Percentiles rank a stretch among this genome's conserved stretches.
phyloP scores from a whole-genome alignment of 2,329 filamentous ascomycete species.

The Ascochyta clinopodiicola region DNA sequence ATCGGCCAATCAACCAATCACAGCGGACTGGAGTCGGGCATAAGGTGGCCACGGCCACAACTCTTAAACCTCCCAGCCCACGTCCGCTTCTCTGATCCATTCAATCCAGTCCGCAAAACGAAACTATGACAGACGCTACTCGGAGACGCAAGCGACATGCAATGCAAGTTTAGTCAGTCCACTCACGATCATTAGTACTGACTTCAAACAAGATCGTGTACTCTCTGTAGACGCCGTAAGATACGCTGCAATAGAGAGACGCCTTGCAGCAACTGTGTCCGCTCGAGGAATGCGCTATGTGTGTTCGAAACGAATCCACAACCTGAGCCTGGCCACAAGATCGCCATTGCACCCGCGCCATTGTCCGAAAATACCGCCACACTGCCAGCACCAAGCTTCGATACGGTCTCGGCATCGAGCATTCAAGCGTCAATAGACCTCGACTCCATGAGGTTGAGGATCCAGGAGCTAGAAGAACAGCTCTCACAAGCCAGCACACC shows the following conservation, averaged over 20 bases:
- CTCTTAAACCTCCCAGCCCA: no score
- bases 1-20: constrained; percentile 9
- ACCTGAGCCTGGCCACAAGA: constrained; percentile 15
- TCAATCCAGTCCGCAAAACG: neutral
- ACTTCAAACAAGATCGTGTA: constrained; percentile 57
- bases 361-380: neutral
- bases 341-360: constrained; percentile 10
- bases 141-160: constrained; percentile 51
- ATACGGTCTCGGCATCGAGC: constrained; percentile 24
- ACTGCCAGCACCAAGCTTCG: neutral
- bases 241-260: constrained; percentile 65
- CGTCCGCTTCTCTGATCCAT: neutral
- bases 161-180: constrained; percentile 46
- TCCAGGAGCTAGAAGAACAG: constrained; percentile 56
- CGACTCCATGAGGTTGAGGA: constrained; percentile 49
- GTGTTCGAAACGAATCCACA: constrained; percentile 51
- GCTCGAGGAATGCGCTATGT: constrained; percentile 62
- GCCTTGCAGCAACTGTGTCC: constrained; percentile 67
- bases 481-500: constrained; percentile 21
- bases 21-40: neutral
- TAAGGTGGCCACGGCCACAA: neutral
- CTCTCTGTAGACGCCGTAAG: constrained; percentile 66
- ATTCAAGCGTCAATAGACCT: constrained; percentile 39
- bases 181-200: constrained; percentile 5
- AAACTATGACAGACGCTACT: constrained; percentile 29